Base-by-base conservation (phyloP, 2,329 filamentous ascomycete species). In the Septoria linicola region DNA sequence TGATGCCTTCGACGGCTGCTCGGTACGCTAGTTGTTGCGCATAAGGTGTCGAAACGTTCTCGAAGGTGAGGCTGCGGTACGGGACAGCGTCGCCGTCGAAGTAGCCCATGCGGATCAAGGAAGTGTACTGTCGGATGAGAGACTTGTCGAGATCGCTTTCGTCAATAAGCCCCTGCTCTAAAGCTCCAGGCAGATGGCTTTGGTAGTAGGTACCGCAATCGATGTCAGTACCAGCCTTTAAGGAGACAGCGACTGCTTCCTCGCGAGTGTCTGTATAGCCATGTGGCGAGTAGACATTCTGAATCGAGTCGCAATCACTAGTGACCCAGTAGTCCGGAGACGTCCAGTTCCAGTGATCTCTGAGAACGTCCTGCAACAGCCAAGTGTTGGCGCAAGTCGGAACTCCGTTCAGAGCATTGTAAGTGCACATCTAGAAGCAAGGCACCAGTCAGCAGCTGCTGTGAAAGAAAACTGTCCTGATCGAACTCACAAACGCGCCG, bases 291-390 rank as follows among this genome's bases (percentile, higher is more conserved):
- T 37, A 82, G 48, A 85, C 58, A 41, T 59, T 63, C 36, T 77
- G 71, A 0, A 85, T 73, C 0, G 84, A 78, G 49, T 83, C 82
- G 58, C 85, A 88, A 62, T 88, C 84, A 13, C 77, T 80, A 0
- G 80, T 82, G 30, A 88, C 76, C 63, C 79, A 85, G 54, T 85
- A 80, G 42, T 82, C 76, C 36, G 80, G 75, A 2, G 77, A 73
- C 0, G 76, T 79, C 75, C 83, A 88, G 36, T 73, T 76, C 80
- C 84, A 88, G 60, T 82, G 79, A 37, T 85, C 78, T 1, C 85
- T 76, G 2, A 88, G 73, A 11, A 88, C 72, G 0, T 78, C 79
- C 55, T 83, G 74, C 30, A 87, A 72, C 1, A 88, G 73, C 57
- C 82, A 88, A 0, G 74, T 71, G 57, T 80, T 80, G 0, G 82